phyloP scores from a whole-genome alignment of 2,329 filamentous ascomycete genomes.

The Trichoderma harzianum region DNA sequence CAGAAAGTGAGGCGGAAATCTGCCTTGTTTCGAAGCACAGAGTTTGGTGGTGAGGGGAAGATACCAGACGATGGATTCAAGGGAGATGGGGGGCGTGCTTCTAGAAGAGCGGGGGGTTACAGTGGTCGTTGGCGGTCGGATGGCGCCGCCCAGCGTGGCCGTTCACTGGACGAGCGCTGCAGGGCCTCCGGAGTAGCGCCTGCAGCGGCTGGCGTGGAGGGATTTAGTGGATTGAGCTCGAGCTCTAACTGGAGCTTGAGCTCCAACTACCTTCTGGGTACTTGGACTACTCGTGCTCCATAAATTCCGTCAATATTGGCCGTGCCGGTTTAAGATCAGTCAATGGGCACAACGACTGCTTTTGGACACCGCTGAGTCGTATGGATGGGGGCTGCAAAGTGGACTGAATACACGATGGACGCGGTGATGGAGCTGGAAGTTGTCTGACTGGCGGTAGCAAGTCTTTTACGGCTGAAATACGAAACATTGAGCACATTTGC shows the following conservation, averaged over 20 bases:
- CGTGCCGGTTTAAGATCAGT: background rate
- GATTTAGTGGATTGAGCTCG: background rate
- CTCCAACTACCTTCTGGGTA: background rate
- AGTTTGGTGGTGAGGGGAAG: background rate
- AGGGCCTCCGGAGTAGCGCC: background rate
- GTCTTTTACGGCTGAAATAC: background rate
- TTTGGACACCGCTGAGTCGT: background rate
- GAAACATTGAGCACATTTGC: background rate
- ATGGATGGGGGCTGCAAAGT: background rate
- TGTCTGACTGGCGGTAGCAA: background rate
- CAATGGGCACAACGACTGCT: background rate
- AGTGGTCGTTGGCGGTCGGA: background rate
- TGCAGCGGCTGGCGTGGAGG: background rate
- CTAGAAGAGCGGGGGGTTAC: slow-evolving; percentile 1
- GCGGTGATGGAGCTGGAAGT: background rate
- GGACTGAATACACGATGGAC: background rate
- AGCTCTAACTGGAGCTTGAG: background rate
- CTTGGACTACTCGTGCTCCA: too few relatives aligned
- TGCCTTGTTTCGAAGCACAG: slow-evolving; percentile 12
- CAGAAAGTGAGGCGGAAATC: slow-evolving; percentile 9
- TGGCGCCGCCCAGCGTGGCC: slow-evolving; percentile 24
- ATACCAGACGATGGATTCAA: background rate
- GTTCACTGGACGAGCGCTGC: slow-evolving; percentile 10
- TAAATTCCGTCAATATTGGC: background rate
- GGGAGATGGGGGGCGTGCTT: background rate